Evolutionary conservation across 164 flowering plant species (phyloP).

Genomic region (Umbellularia californica): DNA sequence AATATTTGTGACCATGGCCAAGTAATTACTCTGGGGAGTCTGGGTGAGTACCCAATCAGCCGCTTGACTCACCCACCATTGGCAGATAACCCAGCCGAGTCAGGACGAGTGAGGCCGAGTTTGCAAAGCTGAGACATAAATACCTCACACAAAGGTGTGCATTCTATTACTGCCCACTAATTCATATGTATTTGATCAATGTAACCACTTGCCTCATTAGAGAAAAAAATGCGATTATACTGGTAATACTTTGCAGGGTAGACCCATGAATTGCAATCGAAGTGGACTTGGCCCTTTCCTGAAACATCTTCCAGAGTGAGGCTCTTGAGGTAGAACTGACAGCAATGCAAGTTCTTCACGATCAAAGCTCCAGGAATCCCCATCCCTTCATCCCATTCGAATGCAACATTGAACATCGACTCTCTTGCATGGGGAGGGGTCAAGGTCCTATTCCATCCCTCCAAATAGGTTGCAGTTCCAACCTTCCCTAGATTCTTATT

Average conservation of each 20-base stretch:
- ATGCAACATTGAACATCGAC: slow-evolving; percentile 29
- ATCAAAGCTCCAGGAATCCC: slow-evolving; percentile 76
- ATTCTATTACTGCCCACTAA: too few relatives aligned
- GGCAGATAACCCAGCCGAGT: too few relatives aligned
- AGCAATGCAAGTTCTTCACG: slow-evolving; percentile 53
- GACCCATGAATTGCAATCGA: slow-evolving; percentile 82
- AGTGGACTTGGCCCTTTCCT: slow-evolving; percentile 49
- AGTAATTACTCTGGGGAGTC: too few relatives aligned
- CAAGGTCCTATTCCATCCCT: slow-evolving; percentile 52
- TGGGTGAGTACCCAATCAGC: too few relatives aligned
- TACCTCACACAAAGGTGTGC: too few relatives aligned
- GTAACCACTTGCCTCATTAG: slow-evolving; percentile 18
- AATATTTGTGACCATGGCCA: too few relatives aligned
- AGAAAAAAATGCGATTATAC: slow-evolving; percentile 26
- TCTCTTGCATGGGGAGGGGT: slow-evolving; percentile 38
- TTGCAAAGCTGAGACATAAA: too few relatives aligned
- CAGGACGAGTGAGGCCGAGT: too few relatives aligned
- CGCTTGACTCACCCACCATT: too few relatives aligned
- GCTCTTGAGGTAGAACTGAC: slow-evolving; percentile 60
- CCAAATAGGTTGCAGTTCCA: slow-evolving; percentile 46
- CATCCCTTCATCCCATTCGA: slow-evolving; percentile 59
- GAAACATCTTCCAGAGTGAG: slow-evolving; percentile 61
- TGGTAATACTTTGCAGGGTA: slow-evolving; percentile 54
- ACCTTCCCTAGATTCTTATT: slow-evolving; percentile 8
- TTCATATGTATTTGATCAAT: too few relatives aligned